Base-by-base conservation (phyloP, 345 rosid species). In the Populus tremula region DNA sequence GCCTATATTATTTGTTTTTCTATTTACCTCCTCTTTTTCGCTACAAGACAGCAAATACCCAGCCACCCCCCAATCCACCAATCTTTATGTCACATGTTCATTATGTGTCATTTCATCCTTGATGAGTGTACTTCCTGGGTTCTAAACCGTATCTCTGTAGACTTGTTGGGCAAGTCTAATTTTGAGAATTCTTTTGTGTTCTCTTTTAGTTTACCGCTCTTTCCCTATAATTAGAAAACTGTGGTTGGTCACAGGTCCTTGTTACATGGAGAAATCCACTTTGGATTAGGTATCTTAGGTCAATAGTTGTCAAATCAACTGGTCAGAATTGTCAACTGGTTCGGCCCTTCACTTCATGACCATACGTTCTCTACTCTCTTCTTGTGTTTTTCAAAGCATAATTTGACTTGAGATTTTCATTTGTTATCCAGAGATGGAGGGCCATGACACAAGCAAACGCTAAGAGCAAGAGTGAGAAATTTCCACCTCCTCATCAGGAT, bases 401-500 rank as follows among this genome's bases (percentile, higher is more conserved):
- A 1, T 45, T 11, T 75, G 70, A 49, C 18, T 25, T 38, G 36
- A 69, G 36, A 5, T 35, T 25, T 47, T 5, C 16, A 7, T 56
- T 39, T 53, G 21, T 14, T 38, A 62, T 70, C 18, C 81, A 82
- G 85, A 82, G 85, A 67, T 75, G 78, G 76, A 78, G 82, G 65
- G 72, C 62, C 61, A 54, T 76, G 71, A 80, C 89, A 63, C 89
- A 90, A 71, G 81, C 86, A 78, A 87, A 87, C 81, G 91, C 88
- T 1, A 89, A 87, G 86, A 91, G 97, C 88, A 95, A 88, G 86
- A 95, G 99, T 53, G 98, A 92, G 91, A 95, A 81, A 70, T 95
- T 95, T 73, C 98, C 98, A 5, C 99, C 98, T 79, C 97, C 98
- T 1, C 99, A 93, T 84, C 93, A 89, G 84, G 98, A 95, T 54